phyloP scores from a whole-genome alignment of 176 grass and related monocot species.

The Triticum monococcum region DNA sequence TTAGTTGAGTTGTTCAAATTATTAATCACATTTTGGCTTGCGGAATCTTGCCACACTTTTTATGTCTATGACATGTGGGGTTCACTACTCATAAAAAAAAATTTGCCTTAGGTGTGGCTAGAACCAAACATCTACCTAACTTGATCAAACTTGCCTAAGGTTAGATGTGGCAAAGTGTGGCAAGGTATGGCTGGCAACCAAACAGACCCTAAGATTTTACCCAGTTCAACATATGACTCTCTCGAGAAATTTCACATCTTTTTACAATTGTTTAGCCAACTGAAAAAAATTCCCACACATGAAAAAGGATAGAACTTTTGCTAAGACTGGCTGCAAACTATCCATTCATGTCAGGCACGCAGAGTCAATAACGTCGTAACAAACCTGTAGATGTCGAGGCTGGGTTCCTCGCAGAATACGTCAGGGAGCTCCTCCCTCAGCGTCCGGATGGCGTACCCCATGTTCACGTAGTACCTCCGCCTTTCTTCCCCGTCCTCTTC shows the following conservation, averaged over 20 bases:
- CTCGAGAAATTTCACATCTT: neutral
- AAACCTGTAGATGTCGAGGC: conserved; percentile 85
- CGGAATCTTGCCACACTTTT: too few species aligned
- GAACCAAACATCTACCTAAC: too few species aligned
- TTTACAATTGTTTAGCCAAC: neutral
- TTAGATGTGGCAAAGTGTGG: too few species aligned
- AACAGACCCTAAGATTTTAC: too few species aligned
- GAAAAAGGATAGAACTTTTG: neutral
- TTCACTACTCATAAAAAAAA: too few species aligned
- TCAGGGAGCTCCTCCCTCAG: conserved; percentile 78
- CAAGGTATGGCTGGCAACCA: too few species aligned
- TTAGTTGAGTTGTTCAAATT: too few species aligned
- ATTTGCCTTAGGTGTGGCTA: too few species aligned
- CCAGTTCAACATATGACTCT: neutral
- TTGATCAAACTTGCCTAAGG: too few species aligned
- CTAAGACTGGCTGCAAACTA: neutral
- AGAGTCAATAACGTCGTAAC: neutral
- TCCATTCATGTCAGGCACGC: neutral
- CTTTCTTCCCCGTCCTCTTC: conserved; percentile 44
- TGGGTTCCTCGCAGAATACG: conserved; percentile 71
- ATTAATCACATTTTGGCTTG: too few species aligned
- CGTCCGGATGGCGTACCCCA: conserved; percentile 83
- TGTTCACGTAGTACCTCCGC: conserved; percentile 76
- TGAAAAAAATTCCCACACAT: neutral
- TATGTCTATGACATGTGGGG: too few species aligned